phyloP scores from a whole-genome alignment of 768 basidiomycete genomes.

The Trametes villosa region DNA sequence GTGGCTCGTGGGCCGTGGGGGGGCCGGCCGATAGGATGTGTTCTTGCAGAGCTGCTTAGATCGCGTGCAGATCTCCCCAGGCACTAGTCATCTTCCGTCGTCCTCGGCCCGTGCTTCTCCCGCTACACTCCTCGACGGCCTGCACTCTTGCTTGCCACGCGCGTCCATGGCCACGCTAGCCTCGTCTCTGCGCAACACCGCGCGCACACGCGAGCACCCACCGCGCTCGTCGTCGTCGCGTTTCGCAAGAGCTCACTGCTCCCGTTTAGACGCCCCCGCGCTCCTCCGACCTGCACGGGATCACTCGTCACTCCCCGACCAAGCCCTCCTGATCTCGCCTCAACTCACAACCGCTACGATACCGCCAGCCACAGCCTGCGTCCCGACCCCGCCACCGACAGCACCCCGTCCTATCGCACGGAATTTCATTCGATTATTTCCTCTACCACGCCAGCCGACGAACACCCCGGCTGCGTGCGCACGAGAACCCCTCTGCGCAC shows the following conservation, averaged over 20 bases:
- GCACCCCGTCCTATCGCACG: not conserved
- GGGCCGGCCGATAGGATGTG: no score
- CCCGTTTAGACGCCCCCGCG: not conserved
- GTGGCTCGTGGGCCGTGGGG: not conserved
- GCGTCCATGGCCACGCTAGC: not conserved
- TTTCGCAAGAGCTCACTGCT: not conserved
- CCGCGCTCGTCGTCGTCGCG: not conserved
- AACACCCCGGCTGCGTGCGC: no score
- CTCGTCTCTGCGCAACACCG: not conserved
- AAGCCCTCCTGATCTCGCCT: slow-evolving; percentile 12
- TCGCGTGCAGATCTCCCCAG: slow-evolving; percentile 7
- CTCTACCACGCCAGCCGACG: not conserved
- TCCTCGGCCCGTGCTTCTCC: slow-evolving; percentile 29
- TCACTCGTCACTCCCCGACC: slow-evolving; percentile 21
- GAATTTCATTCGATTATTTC: no score
- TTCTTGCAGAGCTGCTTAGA: not conserved
- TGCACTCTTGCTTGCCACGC: not conserved
- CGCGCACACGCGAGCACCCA: not conserved
- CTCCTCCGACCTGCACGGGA: slow-evolving; percentile 20
- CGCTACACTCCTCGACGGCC: slow-evolving; percentile 18
- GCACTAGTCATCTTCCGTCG: slow-evolving; percentile 27
- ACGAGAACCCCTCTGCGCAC: not conserved
- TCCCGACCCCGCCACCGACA: slow-evolving; percentile 3
- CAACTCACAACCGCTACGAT: slow-evolving; percentile 14
- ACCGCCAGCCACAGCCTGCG: not conserved